Conservation (phyloP, 345 rosid species). For the Triadica sebifera region DNA sequence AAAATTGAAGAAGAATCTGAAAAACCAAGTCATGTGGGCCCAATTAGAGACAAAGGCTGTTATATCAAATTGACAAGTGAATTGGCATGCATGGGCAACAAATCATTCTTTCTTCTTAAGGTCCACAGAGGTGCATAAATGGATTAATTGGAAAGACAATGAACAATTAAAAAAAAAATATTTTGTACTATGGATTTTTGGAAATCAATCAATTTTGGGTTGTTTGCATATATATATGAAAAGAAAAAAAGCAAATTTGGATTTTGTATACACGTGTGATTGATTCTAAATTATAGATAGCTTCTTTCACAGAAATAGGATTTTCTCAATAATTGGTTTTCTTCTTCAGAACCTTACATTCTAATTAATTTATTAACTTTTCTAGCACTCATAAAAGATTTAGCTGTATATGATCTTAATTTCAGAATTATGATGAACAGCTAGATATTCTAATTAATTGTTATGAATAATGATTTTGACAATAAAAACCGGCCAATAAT, state of each 20-base stretch:
- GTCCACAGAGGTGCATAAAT: conserved; percentile 22
- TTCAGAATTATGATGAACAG: not conserved
- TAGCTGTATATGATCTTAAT: not conserved
- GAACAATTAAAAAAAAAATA: not conserved
- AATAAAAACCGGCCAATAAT: not conserved
- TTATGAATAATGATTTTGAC: not conserved
- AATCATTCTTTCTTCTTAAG: conserved; percentile 23
- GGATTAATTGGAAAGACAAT: not conserved
- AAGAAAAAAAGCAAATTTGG: too few species aligned
- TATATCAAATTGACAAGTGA: conserved; percentile 32
- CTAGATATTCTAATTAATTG: not conserved
- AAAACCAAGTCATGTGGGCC: conserved; percentile 31
- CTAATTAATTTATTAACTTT: not conserved
- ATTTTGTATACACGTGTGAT: too few species aligned
- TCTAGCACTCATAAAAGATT: not conserved
- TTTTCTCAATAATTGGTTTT: not conserved
- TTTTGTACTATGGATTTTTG: not conserved
- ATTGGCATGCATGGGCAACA: conserved; percentile 19
- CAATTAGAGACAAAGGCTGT: conserved; percentile 32
- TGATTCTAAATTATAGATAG: not conserved
- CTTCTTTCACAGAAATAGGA: not conserved
- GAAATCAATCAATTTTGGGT: too few species aligned
- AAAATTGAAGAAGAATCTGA: conserved; percentile 28
- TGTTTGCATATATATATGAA: too few species aligned
- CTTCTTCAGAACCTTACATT: not conserved